Conservation (phyloP, 768 basidiomycete genomes). For the Auricularia sp. region DNA sequence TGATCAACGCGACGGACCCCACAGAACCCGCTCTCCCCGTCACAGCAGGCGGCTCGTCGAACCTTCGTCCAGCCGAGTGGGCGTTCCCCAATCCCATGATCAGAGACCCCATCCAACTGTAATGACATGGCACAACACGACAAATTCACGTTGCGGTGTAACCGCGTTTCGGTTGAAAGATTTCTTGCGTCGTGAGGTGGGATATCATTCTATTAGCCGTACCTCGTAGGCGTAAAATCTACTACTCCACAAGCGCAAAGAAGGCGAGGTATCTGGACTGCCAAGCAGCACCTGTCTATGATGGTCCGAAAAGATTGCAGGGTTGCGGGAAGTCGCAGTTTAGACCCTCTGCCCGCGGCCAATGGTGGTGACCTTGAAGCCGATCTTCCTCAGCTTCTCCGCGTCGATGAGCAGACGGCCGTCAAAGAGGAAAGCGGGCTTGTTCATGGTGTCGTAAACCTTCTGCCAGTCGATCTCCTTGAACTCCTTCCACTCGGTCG, state of each 20-base stretch:
- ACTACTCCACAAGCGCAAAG: not conserved
- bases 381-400: slow-evolving; percentile 69
- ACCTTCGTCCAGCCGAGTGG: not conserved
- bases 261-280: not conserved
- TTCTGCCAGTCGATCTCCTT: slow-evolving; percentile 79
- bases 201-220: slow-evolving; percentile 1
- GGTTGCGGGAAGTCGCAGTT: not conserved
- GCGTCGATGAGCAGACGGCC: slow-evolving; percentile 82
- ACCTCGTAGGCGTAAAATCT: not conserved
- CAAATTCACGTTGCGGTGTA: too few relatives aligned
- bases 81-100: not conserved
- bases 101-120: not conserved
- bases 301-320: too few relatives aligned
- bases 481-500: slow-evolving; percentile 98
- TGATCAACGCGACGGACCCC: not conserved
- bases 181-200: not conserved
- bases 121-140: not conserved
- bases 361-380: slow-evolving; percentile 68
- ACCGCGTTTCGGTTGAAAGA: too few relatives aligned
- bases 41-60: not conserved
- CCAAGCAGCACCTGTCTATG: not conserved
- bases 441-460: slow-evolving; percentile 83
- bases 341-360: slow-evolving; percentile 42
- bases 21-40: not conserved
- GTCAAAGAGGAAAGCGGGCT: slow-evolving; percentile 98